Evolutionary conservation across 2,329 filamentous ascomycete species (phyloP).

Genomic region (Fusarium newnesense): DNA sequence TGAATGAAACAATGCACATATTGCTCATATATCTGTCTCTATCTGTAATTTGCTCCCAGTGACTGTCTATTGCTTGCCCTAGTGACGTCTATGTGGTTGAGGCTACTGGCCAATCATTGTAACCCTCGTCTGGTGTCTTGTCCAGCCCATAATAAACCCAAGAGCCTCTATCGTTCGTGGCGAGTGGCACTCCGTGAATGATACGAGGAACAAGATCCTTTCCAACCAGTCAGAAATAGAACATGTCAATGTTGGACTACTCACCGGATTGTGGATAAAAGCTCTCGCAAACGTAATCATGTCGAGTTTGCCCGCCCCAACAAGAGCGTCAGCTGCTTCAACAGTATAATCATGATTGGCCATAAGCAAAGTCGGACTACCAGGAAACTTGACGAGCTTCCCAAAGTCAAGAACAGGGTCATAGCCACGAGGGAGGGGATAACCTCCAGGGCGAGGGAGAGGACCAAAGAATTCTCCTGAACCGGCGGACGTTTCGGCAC

Average conservation of each 20-base stretch:
- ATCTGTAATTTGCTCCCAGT: fast-evolving
- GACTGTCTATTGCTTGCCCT: fast-evolving
- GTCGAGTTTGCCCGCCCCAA: not conserved
- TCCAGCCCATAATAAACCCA: constrained; percentile 1
- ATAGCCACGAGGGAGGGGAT: not conserved
- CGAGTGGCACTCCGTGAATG: not conserved
- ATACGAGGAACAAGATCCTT: constrained; percentile 8
- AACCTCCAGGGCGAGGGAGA: not conserved
- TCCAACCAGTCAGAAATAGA: not conserved
- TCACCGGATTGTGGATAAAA: constrained; percentile 8
- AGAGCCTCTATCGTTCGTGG: not conserved
- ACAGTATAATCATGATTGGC: constrained; percentile 13
- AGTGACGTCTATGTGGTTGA: fast-evolving
- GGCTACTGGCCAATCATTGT: constrained; percentile 14
- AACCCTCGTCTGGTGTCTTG: not conserved
- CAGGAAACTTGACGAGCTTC: not conserved
- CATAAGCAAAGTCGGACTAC: constrained; percentile 1
- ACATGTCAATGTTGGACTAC: not conserved
- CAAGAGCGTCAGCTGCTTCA: not conserved
- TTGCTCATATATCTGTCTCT: not conserved
- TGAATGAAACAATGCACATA: constrained; percentile 13
- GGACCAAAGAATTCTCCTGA: not conserved
- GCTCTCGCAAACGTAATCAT: constrained; percentile 3
- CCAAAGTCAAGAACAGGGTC: constrained; percentile 16
- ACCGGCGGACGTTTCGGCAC: not conserved